Base-by-base conservation (phyloP, 2,329 filamentous ascomycete genomes). In the Hypocrella siamensis region DNA sequence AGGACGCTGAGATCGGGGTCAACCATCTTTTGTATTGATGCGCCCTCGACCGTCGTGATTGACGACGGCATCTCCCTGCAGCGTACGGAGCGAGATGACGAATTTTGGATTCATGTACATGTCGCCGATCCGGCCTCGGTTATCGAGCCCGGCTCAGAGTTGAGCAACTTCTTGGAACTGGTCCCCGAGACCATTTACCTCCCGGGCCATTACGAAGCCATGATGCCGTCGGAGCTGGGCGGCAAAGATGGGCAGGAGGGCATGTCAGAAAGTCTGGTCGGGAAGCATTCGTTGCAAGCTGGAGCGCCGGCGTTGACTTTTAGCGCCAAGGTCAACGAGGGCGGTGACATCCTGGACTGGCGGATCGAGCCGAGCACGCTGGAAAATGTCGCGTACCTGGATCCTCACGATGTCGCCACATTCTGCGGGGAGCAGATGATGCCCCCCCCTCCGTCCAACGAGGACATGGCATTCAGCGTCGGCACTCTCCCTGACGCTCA, bases 1-100 rank as follows among this genome's bases (percentile, higher is more conserved):
- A 70, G 81, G 29, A 65, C 62, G 36, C 65, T 74, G 32, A 79
- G 73, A 67, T 57, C 27, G 1, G 44, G 61, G n/a, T 46, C 70
- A 16, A 67, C 64, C 0, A 67, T 80, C 2, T 86, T 75, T 47
- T 84, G 79, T 41, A 80, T 92, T 37, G 82, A 92, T 45, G 64
- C 68, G 18, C 60, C 63, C 15, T 56, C 54, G 22, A 79, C 83
- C 0, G 58, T 66, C 18, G 74, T 88, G 42, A 79, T 90, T 35
- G 82, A 92, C 42, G 82, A 92, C 46, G 82, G 76, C 2, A 55
- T 92, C 7, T 88, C 81, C 1, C 46, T 90, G 6, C 75, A 84
- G 46, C 49, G 53, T 28, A 67, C 75, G 1, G 53, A 60, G 4
- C 57, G 51, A 14, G 38, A 61, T 15, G 48, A 61, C 31, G 63